Conservation (phyloP, 176 grass and related monocot genomes). For the Carex parvula region DNA sequence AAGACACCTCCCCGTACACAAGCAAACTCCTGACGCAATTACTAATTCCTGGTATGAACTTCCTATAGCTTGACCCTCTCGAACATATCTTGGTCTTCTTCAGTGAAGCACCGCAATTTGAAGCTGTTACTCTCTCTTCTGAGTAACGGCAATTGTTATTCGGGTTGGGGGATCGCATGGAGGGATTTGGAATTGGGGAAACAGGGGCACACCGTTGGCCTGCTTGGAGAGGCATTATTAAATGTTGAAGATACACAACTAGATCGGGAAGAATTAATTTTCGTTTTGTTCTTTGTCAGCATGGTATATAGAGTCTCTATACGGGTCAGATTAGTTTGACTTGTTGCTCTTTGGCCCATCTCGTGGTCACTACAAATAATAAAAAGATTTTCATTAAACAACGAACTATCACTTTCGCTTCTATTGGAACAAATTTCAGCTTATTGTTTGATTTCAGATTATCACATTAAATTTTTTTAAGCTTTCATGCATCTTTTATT, state of each 20-base stretch:
- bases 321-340: constrained; percentile 52
- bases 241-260: constrained; percentile 86
- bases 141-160: constrained; percentile 34
- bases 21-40: constrained; percentile 98
- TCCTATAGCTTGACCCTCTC: constrained; percentile 64
- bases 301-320: constrained; percentile 87
- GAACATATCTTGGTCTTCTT: constrained; percentile 91
- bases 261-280: constrained; percentile 75
- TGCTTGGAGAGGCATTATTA: constrained; percentile 68
- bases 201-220: constrained; percentile 46
- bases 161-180: constrained; percentile 55
- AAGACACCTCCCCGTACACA: constrained; percentile 35
- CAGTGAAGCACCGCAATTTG: constrained; percentile 54
- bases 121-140: constrained; percentile 33
- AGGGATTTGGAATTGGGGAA: constrained; percentile 93
- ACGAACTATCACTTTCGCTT: not conserved
- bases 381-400: not conserved
- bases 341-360: constrained; percentile 48
- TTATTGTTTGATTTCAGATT: not conserved
- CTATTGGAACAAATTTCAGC: not conserved
- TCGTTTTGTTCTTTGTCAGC: constrained; percentile 86
- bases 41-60: constrained; percentile 79
- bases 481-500: constrained; percentile 2
- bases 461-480: not conserved
- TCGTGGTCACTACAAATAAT: constrained; percentile 55